Base-by-base conservation (phyloP, 768 basidiomycete species). In the Russula lepida region DNA sequence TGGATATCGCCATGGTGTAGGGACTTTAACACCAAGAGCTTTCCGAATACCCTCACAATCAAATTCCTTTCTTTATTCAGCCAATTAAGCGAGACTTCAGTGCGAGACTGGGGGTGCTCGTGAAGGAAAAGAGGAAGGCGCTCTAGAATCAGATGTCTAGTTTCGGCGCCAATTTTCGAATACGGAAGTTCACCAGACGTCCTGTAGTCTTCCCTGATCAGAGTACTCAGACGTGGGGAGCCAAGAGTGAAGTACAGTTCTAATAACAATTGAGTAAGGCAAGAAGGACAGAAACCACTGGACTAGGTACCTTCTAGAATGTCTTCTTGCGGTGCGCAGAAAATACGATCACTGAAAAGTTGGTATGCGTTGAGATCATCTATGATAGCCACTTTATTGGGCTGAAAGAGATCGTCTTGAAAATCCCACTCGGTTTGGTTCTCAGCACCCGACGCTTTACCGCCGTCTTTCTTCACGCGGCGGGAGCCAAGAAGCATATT, bases 51-150 rank as follows among this genome's bases (percentile, higher is more conserved):
- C 66, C 79, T 85, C 63, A 89, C 89, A 37, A 83, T 72, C 68
- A 92, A 89, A 67, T 92, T 86, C 30, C 75, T 74, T 4, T 79
- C 74, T 4, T 78, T 74, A 25, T 79, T 83, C 30, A 92, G 73
- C 89, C 89, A 91, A 43, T 75, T 77, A 61, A 80, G 81, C 1
- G 86, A 77, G 9, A 90, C 79, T 39, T 76, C 75, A 0, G 83
- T 82, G 23, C 77, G 78, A 0, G 85, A 75, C 69, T 88, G 86
- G 0, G 81, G 83, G 58, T 94, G 89, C 68, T 98, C 95, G 55
- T 95, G 88, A 4, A 98, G 78, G 75, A 98, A 98, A 33, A 99
- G 75, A 0, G 95, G 91, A n/a, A 97, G 75, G 32, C 95, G 77
- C 72, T 97, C 89, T 27, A 95, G 74, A 15, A 94, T 83, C 43